These are phyloP conservation scores for Podospora pseudocomata DNA, from an alignment of 495 filamentous ascomycete species.

Conservation along the genomic window DNA sequence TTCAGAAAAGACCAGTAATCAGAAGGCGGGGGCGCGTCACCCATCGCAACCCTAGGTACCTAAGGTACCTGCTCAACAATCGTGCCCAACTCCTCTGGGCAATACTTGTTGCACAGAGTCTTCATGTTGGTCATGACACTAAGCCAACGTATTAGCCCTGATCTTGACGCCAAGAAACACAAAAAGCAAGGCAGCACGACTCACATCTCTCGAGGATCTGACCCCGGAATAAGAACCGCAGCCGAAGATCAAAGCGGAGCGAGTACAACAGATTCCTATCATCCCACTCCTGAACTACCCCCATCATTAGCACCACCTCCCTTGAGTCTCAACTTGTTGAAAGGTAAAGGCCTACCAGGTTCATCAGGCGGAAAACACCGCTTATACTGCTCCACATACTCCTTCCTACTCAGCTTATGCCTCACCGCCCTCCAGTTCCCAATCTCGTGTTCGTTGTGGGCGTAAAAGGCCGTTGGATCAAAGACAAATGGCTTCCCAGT, in stretches of 20 bases:
- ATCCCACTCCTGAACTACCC: background rate
- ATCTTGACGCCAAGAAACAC: background rate
- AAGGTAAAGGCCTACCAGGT: slow-evolving; percentile 15
- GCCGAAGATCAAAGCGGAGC: background rate
- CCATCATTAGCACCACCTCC: too few species aligned
- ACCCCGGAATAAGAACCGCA: background rate
- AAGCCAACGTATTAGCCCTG: background rate
- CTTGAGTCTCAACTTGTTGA: background rate
- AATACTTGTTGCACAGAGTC: background rate
- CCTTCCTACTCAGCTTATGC: slow-evolving; percentile 8
- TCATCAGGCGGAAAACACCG: slow-evolving; percentile 20
- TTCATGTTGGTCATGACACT: background rate
- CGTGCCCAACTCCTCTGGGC: background rate
- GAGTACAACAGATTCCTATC: background rate
- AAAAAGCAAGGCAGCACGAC: background rate
- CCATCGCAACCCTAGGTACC: too few species aligned
- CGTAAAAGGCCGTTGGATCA: slow-evolving; percentile 47
- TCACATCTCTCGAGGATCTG: background rate
- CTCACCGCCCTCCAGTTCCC: slow-evolving; percentile 31
- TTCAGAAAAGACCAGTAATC: too few species aligned
- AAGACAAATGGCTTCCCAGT: slow-evolving; percentile 40
- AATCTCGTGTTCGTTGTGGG: slow-evolving; percentile 49
- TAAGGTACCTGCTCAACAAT: background rate
- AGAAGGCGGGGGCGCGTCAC: too few species aligned
- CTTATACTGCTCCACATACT: slow-evolving; percentile 15